These are phyloP conservation scores for Hypoxylon rubiginosum DNA, from an alignment of 2,329 filamentous ascomycete genomes.

Conservation along the genomic window DNA sequence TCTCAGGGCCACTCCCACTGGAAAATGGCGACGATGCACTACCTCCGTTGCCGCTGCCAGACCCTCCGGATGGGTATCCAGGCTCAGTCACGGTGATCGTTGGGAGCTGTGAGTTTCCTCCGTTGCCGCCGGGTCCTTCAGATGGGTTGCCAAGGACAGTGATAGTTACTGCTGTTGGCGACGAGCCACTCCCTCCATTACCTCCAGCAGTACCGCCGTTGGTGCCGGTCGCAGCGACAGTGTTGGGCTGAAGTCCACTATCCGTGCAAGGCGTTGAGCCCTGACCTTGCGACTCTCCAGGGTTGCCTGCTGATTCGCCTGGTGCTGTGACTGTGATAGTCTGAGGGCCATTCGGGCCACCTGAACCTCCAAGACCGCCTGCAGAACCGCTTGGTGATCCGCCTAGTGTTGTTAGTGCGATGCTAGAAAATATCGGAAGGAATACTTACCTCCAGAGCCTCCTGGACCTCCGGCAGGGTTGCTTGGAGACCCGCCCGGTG, in stretches of 20 bases:
- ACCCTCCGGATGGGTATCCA: conserved; percentile 26
- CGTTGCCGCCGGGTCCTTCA: conserved; percentile 29
- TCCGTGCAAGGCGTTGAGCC: conserved; percentile 35
- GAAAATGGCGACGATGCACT: conserved; percentile 8
- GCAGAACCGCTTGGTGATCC: conserved; percentile 22
- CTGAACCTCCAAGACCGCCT: conserved; percentile 28
- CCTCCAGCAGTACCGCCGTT: conserved; percentile 19
- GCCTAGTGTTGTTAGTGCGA: conserved; percentile 23
- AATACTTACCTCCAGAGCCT: conserved; percentile 25
- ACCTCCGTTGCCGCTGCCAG: conserved; percentile 32
- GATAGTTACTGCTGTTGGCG: conserved; percentile 33
- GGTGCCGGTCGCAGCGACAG: conserved; percentile 24
- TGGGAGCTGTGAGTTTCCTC: conserved; percentile 24
- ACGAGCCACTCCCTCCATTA: conserved; percentile 30
- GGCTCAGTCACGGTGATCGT: conserved; percentile 33
- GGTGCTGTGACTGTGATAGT: conserved; percentile 39
- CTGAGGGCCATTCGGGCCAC: conserved; percentile 28
- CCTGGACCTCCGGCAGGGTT: conserved; percentile 25
- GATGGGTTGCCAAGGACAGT: conserved; percentile 35
- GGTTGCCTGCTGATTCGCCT: conserved; percentile 26
- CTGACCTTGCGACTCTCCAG: conserved; percentile 34
- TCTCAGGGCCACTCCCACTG: conserved; percentile 21
- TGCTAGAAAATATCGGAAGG: neutral
- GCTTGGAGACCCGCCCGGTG: conserved; percentile 30
- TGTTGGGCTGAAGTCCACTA: conserved; percentile 26